These are phyloP conservation scores for Stipa capillata DNA, from an alignment of 176 grass and related monocot species.

Conservation along the genomic window DNA sequence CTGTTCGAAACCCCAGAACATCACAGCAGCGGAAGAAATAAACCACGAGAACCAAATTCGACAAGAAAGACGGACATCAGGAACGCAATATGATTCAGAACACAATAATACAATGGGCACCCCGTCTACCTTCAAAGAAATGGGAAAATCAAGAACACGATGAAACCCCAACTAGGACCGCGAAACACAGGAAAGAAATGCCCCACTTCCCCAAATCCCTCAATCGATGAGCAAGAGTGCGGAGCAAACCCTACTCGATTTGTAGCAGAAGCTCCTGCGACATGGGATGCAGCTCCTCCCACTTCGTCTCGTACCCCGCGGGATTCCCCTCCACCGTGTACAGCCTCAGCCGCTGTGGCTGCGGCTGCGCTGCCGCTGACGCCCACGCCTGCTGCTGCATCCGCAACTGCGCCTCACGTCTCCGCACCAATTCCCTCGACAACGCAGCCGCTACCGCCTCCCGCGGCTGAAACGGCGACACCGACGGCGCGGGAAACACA, in stretches of 20 bases:
- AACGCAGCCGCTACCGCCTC: no score
- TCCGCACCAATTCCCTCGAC: no score
- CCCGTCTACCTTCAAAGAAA: not conserved
- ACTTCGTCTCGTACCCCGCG: conserved; percentile 53
- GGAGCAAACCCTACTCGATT: conserved; percentile 49
- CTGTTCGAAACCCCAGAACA: not conserved
- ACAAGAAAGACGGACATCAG: not conserved
- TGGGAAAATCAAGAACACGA: not conserved
- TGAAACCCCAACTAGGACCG: not conserved
- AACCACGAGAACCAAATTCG: not conserved
- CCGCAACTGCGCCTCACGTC: no score
- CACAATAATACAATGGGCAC: not conserved
- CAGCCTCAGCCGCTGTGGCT: conserved; percentile 21
- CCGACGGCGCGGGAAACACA: not conserved
- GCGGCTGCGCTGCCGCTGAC: not conserved
- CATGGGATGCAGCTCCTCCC: conserved; percentile 49
- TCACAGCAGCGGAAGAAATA: not conserved
- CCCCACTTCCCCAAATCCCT: not conserved
- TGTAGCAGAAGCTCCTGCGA: conserved; percentile 55
- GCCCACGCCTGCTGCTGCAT: no score
- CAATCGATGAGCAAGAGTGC: not conserved
- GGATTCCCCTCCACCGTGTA: conserved; percentile 32
- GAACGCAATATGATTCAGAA: not conserved
- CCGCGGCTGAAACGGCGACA: not conserved
- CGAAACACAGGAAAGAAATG: conserved; percentile 18